Evolutionary conservation across 306 rosid genomes (phyloP), one percentile per base, ranked within the genome.

Genomic region (Trifolium subterraneum): DNA sequence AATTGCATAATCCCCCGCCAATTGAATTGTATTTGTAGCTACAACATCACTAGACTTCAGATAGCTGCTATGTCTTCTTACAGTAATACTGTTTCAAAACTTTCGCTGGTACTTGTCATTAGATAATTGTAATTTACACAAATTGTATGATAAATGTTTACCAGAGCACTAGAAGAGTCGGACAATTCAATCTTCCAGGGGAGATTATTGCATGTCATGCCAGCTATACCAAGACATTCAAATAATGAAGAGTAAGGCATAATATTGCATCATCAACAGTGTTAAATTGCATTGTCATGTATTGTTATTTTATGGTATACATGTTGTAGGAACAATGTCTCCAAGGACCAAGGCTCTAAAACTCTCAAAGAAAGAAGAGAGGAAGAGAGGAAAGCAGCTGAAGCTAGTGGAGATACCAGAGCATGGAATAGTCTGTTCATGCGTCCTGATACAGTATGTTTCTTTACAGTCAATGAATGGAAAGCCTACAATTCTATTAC

Each of bases 341-440:
- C 67, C 29, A 78, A 45, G 42, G 77, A 79, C 81, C 94, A 87
- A 64, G 75, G 65, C 55, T 76, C 86, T 50, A 87, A 85, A 87
- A 78, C 91, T 77, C 83, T 92, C 42, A 88, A 94, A 86, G 78
- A 86, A 64, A 78, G 52, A 82, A 90, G 95, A 78, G 93, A 74
- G 82, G 97, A 94, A 64, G 84, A 94, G 82, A 80, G 85, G 79
- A 92, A 94, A 80, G 85, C 88, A 70, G 76, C 90, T 47, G 97
- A 94, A 86, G 97, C 95, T 52, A 80, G 95, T 55, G 98, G 98
- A 55, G 88, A 94, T 77, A 88, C 96, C 67, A 86, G 84, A 88
- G 97, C 95, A 71, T 94, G 97, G 98, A 94, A 94, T 79, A 88
- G 90, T 82, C 86, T 94, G 75, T 94, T 83, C 87, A 90, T 94